These are phyloP conservation scores for Osmozyma mogii DNA, from an alignment of 805 yeast genomes.

Conservation along the genomic window DNA sequence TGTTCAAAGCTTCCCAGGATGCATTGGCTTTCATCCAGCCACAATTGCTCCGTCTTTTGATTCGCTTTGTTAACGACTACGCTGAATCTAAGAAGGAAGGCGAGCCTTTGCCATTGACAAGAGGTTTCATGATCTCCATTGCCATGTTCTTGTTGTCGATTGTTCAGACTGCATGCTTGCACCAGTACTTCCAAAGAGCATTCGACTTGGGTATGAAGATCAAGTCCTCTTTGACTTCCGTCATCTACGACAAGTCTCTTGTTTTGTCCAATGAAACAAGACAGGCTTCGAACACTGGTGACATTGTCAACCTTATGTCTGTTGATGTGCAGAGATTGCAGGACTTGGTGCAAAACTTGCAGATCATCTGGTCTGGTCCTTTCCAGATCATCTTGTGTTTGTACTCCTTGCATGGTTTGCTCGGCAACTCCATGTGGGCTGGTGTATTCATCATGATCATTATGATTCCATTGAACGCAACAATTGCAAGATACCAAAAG, in stretches of 20 bases:
- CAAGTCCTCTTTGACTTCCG: constrained; percentile 59
- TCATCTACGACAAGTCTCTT: constrained; percentile 61
- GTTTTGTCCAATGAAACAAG: constrained; percentile 65
- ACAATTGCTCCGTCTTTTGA: constrained; percentile 62
- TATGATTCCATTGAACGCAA: constrained; percentile 74
- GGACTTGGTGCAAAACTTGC: constrained; percentile 70
- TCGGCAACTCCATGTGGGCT: constrained; percentile 94
- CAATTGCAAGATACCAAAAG: constrained; percentile 61
- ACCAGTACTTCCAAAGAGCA: constrained; percentile 70
- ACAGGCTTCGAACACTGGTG: constrained; percentile 75
- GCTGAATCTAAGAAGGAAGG: constrained; percentile 25
- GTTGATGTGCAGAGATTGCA: constrained; percentile 88
- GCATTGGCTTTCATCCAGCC: constrained; percentile 73
- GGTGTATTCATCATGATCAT: constrained; percentile 76
- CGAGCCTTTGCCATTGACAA: constrained; percentile 54
- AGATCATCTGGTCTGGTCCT: constrained; percentile 88
- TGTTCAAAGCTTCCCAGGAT: constrained; percentile 70
- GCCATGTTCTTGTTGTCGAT: constrained; percentile 71
- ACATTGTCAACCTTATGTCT: constrained; percentile 89
- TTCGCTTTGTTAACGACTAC: constrained; percentile 50
- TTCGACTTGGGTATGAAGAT: constrained; percentile 73
- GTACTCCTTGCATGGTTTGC: constrained; percentile 56
- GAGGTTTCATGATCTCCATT: constrained; percentile 67
- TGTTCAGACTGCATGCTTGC: constrained; percentile 68
- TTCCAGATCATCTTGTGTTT: constrained; percentile 78